Conservation (phyloP, 2,329 filamentous ascomycete species). For the Plectosphaerella sp. region DNA sequence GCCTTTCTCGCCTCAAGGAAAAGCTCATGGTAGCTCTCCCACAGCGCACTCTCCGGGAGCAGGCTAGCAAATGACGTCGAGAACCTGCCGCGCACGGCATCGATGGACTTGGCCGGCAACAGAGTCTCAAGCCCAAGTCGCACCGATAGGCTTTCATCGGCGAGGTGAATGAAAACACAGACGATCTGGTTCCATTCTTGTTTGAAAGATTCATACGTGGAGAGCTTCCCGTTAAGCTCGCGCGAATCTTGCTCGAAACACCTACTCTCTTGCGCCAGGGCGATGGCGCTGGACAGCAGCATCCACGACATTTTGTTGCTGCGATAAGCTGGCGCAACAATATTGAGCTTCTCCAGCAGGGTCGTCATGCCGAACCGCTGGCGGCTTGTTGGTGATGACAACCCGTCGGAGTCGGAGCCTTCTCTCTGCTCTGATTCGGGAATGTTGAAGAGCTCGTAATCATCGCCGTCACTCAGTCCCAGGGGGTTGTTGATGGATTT, state of each 20-base stretch:
- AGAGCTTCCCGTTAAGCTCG: neutral
- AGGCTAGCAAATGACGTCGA: neutral
- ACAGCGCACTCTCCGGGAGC: neutral
- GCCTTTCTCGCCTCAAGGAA: neutral
- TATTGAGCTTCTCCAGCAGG: neutral
- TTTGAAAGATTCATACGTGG: neutral
- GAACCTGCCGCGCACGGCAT: neutral
- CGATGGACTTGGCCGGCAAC: neutral
- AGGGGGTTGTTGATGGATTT: slow-evolving; percentile 1
- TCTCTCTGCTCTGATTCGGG: neutral
- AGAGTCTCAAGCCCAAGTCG: neutral
- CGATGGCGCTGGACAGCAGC: neutral
- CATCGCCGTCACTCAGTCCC: neutral
- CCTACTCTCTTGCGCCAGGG: neutral
- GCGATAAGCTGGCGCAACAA: neutral
- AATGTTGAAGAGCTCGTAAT: neutral
- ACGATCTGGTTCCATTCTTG: neutral
- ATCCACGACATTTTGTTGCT: slow-evolving; percentile 1
- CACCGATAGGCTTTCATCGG: neutral
- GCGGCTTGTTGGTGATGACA: neutral
- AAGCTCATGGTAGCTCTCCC: neutral
- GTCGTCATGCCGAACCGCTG: neutral
- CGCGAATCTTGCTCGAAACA: neutral
- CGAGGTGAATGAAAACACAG: neutral
- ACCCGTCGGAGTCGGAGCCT: neutral